Base-by-base conservation (phyloP, 139 green algal species). In the Pedinophyceae sp. region DNA sequence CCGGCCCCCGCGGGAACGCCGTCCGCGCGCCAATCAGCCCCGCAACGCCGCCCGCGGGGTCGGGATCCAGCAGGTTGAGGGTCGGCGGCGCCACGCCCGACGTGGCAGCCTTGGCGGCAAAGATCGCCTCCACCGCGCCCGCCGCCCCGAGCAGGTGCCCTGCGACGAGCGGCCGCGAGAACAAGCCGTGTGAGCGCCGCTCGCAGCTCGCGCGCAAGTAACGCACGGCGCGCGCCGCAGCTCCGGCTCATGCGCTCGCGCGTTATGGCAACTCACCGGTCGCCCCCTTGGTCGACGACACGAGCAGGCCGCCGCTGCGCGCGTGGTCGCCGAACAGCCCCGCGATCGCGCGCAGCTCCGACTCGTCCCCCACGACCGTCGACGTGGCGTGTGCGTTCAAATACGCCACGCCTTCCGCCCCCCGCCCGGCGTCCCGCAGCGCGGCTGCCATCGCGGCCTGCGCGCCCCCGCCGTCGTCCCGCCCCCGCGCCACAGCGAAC, bases 71-170 rank as follows among this genome's bases (percentile, higher is more conserved):
- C 29, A 95, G 67, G 71, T 95, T 94, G 45, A 74, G 48, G 5
- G 83, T 95, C 6, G 74, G 73, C 0, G 89, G 89, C 3, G 73
- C 72, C 1, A 74, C 19, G 27, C 65, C 40, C 55, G 66, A 39
- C 40, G 34, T 43, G 34, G 34, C 10, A 43, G 7, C 10, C 10
- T 7, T 43, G 34, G 87, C 43, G 0, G 78, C 72, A 51, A 94
- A 86, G 6, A 72, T 59, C 22, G 68, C 68, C 54, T 78, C 70
- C 24, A 75, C 63, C 23, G 67, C 70, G 2, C 88, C 89, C 25
- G 86, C 87, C 6, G 89, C 90, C 1, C 90, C 90, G 28, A 98
- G 77, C 45, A 97, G 66, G 56, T 98, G 90, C 1, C 90, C 90
- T n/a, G n/a, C 1, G 57, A 68, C 25, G 65, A 50, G 13, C 59